Evolutionary conservation across 257 asterid genomes (phyloP).

Genomic region (Solanum paucissectum): DNA sequence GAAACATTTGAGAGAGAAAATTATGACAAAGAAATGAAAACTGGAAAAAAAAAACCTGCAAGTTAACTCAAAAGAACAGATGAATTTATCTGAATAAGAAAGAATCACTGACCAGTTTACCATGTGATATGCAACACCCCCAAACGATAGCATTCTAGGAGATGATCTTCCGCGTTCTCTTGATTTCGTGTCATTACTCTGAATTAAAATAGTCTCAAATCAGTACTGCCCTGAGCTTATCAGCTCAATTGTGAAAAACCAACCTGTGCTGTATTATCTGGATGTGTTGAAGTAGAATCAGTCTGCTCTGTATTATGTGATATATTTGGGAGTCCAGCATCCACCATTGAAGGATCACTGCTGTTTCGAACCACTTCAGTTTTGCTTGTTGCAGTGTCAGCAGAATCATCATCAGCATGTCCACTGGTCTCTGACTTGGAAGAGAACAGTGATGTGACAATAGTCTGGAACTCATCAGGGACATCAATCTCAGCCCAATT

Average conservation of each 20-base stretch:
- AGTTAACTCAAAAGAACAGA: not conserved
- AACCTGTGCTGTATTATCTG: constrained; percentile 28
- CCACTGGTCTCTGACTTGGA: constrained; percentile 34
- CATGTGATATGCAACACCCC: constrained; percentile 94
- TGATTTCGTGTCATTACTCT: constrained; percentile 31
- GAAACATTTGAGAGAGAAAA: not conserved
- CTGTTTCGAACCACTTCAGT: constrained; percentile 21
- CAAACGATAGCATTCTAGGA: constrained; percentile 59
- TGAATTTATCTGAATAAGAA: constrained; percentile 2
- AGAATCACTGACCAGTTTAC: constrained; percentile 80
- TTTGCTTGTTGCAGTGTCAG: constrained; percentile 26
- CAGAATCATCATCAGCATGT: not conserved
- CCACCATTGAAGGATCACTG: constrained; percentile 30
- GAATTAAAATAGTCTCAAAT: constrained; percentile 40
- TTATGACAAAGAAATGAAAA: not conserved
- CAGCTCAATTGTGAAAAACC: constrained; percentile 25
- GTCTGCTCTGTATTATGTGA: not conserved
- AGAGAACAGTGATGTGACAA: constrained; percentile 49
- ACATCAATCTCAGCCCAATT: constrained; percentile 95
- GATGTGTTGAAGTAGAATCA: constrained; percentile 37
- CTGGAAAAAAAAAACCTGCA: not conserved
- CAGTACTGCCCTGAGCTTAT: constrained; percentile 37
- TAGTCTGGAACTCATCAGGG: constrained; percentile 88
- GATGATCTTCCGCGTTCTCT: constrained; percentile 73
- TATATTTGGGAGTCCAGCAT: not conserved